These are phyloP conservation scores for Xylaria sp. DNA, from an alignment of 2,329 filamentous ascomycete genomes.

Conservation along the genomic window DNA sequence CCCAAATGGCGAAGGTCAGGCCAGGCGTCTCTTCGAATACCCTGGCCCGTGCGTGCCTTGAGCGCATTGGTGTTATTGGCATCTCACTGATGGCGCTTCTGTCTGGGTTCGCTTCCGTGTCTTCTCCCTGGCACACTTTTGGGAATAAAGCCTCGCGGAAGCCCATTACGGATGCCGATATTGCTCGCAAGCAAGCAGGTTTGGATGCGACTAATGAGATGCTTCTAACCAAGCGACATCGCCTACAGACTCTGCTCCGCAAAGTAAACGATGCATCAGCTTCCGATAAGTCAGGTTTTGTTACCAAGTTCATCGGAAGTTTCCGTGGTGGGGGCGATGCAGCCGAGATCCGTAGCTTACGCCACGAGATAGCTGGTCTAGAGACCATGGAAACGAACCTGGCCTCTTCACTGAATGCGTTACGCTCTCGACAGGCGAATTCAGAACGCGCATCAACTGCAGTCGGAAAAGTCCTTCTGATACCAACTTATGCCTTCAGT, in stretches of 20 bases:
- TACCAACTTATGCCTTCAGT: slow-evolving; percentile 76
- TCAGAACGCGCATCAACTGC: slow-evolving; percentile 75
- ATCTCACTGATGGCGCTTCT: slow-evolving; percentile 87
- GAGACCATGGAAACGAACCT: slow-evolving; percentile 82
- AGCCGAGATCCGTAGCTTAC: slow-evolving; percentile 69
- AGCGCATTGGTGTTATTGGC: slow-evolving; percentile 83
- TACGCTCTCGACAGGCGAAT: slow-evolving; percentile 71
- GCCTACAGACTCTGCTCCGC: slow-evolving; percentile 75
- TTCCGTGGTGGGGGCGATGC: slow-evolving; percentile 73
- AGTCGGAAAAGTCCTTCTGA: slow-evolving; percentile 71
- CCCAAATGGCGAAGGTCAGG: slow-evolving; percentile 53
- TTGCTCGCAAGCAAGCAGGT: slow-evolving; percentile 81
- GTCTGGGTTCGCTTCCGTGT: slow-evolving; percentile 91
- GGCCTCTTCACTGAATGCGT: slow-evolving; percentile 69
- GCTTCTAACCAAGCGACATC: slow-evolving; percentile 78
- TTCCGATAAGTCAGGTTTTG: slow-evolving; percentile 66
- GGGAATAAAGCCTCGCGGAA: slow-evolving; percentile 67
- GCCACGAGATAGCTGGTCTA: slow-evolving; percentile 81
- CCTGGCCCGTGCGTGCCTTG: slow-evolving; percentile 66
- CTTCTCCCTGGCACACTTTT: slow-evolving; percentile 86
- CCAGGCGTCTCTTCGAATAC: slow-evolving; percentile 53
- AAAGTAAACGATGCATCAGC: slow-evolving; percentile 59
- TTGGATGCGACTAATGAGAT: slow-evolving; percentile 83
- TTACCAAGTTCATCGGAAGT: slow-evolving; percentile 79
- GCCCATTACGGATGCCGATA: slow-evolving; percentile 77